Conservation (phyloP, 225 moss, liverwort and hornwort species). For the Rhytidiadelphus loreus region DNA sequence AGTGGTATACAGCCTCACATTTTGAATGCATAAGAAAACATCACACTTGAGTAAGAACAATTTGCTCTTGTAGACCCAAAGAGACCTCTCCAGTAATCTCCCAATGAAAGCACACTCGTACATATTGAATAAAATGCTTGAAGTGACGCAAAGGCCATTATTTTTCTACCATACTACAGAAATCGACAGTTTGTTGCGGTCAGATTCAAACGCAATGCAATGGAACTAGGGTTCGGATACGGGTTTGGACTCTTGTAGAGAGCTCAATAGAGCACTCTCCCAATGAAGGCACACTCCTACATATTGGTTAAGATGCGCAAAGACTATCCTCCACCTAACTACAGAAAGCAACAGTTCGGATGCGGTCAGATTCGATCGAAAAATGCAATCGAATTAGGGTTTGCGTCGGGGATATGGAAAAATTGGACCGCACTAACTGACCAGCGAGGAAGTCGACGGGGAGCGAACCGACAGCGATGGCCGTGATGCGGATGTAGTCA, state of each 20-base stretch:
- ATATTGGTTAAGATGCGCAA: neutral
- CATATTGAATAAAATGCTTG: neutral
- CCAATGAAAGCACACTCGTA: neutral
- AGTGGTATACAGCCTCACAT: neutral
- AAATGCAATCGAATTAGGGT: neutral
- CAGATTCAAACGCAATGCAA: neutral
- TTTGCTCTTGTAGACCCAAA: neutral
- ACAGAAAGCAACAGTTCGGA: neutral
- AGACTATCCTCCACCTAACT: neutral
- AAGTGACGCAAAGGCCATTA: neutral
- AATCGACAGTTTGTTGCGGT: neutral
- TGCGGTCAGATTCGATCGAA: neutral
- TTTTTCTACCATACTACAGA: neutral
- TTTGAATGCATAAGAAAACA: neutral
- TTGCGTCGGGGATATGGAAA: neutral
- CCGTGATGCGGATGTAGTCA: conserved; percentile 65
- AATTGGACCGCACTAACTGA: neutral
- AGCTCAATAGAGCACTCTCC: neutral
- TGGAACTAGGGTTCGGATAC: neutral
- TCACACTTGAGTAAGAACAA: neutral
- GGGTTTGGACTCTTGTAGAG: neutral
- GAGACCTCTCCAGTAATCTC: neutral
- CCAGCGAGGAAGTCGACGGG: conserved; percentile 70
- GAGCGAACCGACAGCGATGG: conserved; percentile 51
- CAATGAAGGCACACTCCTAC: neutral